Conservation (phyloP, 352 stramenopile species). For the Elongisporangium senticosum region DNA sequence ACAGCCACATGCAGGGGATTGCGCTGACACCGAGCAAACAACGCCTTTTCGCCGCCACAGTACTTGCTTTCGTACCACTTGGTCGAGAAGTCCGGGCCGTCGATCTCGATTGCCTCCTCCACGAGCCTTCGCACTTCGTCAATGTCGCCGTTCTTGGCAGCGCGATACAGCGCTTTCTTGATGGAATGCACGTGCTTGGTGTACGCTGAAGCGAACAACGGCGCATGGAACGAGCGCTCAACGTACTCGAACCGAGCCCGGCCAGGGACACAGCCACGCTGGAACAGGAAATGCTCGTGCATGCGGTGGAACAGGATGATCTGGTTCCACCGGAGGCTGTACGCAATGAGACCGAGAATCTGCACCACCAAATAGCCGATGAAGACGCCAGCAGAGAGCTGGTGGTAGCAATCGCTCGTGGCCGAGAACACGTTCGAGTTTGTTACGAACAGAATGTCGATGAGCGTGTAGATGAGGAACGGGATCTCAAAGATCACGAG, state of each 20-base stretch:
- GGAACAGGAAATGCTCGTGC: slow-evolving; percentile 74
- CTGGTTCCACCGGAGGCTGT: slow-evolving; percentile 67
- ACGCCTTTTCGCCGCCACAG: slow-evolving; percentile 7
- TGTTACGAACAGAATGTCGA: slow-evolving; percentile 34
- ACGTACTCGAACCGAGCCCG: slow-evolving; percentile 63
- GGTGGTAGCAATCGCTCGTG: slow-evolving; percentile 27
- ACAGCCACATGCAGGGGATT: slow-evolving; percentile 77
- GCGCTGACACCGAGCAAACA: slow-evolving; percentile 36
- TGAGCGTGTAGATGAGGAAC: slow-evolving; percentile 53
- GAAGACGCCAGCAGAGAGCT: slow-evolving; percentile 16
- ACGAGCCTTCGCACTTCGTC: slow-evolving; percentile 42
- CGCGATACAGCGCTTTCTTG: slow-evolving; percentile 53
- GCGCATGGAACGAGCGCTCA: slow-evolving; percentile 37
- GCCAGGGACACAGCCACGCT: slow-evolving; percentile 52
- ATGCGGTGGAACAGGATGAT: slow-evolving; percentile 76
- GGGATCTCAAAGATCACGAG: slow-evolving; percentile 75
- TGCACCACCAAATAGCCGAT: slow-evolving; percentile 42
- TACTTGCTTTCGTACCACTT: slow-evolving; percentile 54
- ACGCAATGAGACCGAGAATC: slow-evolving; percentile 44
- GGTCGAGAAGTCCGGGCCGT: slow-evolving; percentile 51
- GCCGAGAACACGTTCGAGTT: slow-evolving; percentile 31
- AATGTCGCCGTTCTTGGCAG: slow-evolving; percentile 56
- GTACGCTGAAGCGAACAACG: slow-evolving; percentile 33
- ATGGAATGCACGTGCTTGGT: slow-evolving; percentile 36
- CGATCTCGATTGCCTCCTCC: slow-evolving; percentile 42